Conservation (phyloP, 106 monocot species). For the Dioscorea zingiberensis region DNA sequence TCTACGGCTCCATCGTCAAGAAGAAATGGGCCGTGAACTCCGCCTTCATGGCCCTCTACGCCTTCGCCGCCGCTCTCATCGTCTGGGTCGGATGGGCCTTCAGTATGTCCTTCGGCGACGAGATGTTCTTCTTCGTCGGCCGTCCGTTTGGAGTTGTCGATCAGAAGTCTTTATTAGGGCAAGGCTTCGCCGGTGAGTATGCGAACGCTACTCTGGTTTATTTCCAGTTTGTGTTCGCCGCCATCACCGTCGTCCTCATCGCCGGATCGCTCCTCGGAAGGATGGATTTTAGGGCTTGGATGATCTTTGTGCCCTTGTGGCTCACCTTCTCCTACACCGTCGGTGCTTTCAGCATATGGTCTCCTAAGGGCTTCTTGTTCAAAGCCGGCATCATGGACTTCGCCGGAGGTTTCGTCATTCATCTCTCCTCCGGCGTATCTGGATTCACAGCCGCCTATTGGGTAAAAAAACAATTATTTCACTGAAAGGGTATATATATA, state of each 20-base stretch:
- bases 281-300: slow-evolving; percentile 29
- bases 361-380: not conserved
- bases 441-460: not conserved
- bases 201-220: slow-evolving; percentile 20
- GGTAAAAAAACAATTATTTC: not conserved
- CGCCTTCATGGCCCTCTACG: slow-evolving; percentile 57
- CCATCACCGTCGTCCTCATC: slow-evolving; percentile 17
- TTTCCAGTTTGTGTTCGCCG: slow-evolving; percentile 33
- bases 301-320: slow-evolving; percentile 35
- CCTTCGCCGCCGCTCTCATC: slow-evolving; percentile 33
- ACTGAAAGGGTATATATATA: not conserved
- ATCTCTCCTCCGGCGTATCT: not conserved
- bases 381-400: slow-evolving; percentile 3
- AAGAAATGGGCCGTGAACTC: slow-evolving; percentile 54
- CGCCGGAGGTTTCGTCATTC: not conserved
- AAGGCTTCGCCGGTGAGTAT: slow-evolving; percentile 28
- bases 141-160: slow-evolving; percentile 11
- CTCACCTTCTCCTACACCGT: slow-evolving; percentile 5
- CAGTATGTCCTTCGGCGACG: slow-evolving; percentile 43
- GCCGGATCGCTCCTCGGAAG: slow-evolving; percentile 31
- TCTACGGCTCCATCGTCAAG: slow-evolving; percentile 25
- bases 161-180: slow-evolving; percentile 9
- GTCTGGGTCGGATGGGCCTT: slow-evolving; percentile 33
- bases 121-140: slow-evolving; percentile 23
- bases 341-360: not conserved